phyloP scores from a whole-genome alignment of 2,329 filamentous ascomycete genomes.

The Ceratocystis colombiana region DNA sequence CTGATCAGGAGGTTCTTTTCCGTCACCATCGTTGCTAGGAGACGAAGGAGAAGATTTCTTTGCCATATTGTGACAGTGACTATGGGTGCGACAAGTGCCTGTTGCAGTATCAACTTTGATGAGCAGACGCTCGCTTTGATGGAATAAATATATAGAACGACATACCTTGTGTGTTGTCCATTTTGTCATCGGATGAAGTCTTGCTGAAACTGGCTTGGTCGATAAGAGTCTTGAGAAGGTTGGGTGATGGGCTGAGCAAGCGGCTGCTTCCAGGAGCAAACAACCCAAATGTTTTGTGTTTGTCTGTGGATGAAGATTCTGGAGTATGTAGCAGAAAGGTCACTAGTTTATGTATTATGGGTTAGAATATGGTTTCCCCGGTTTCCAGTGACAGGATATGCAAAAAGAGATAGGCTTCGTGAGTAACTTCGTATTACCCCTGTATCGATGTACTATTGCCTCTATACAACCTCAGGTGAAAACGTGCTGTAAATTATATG shows the following conservation, averaged over 20 bases:
- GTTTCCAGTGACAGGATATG: not conserved
- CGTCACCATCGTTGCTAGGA: not conserved
- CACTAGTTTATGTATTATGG: not conserved
- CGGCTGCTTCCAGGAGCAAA: constrained; percentile 6
- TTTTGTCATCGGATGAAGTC: not conserved
- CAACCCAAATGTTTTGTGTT: constrained; percentile 18
- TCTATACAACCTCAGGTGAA: not conserved
- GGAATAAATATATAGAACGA: not conserved
- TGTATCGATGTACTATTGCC: too few relatives aligned
- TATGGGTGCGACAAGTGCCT: not conserved
- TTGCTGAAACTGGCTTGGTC: constrained; percentile 19
- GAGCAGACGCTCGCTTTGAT: not conserved
- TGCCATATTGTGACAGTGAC: not conserved
- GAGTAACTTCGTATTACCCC: too few relatives aligned
- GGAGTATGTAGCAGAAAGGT: not conserved
- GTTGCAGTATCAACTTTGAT: not conserved
- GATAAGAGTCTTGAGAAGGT: constrained; percentile 14
- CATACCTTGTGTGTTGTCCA: not conserved
- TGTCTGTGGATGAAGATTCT: constrained; percentile 14
- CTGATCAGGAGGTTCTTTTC: not conserved
- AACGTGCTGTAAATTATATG: too few relatives aligned
- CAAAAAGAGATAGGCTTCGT: not conserved
- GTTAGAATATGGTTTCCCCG: constrained; percentile 1
- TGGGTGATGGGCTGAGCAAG: not conserved
- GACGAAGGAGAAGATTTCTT: not conserved